Conservation (phyloP, 2,329 filamentous ascomycete genomes). For the Beauveria brongniartii region DNA sequence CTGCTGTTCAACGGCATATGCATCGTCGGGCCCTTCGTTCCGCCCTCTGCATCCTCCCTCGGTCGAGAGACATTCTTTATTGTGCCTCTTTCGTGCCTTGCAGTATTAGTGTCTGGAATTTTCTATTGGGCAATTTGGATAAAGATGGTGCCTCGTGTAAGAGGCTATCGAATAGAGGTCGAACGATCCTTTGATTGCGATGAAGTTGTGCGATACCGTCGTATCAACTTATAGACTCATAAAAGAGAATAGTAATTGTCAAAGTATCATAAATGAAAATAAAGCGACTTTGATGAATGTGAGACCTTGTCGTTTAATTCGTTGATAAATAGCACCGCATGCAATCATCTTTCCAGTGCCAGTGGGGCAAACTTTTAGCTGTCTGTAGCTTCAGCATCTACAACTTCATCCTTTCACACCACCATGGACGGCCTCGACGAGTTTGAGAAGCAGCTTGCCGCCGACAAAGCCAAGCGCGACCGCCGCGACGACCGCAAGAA, state of each 20-base stretch:
- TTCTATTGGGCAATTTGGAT: slow-evolving; percentile 48
- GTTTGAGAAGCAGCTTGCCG: slow-evolving; percentile 69
- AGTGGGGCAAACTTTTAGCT: slow-evolving; percentile 8
- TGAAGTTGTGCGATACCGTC: slow-evolving; percentile 33
- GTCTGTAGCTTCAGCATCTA: neutral
- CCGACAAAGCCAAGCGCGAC: slow-evolving; percentile 50
- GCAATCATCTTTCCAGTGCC: neutral
- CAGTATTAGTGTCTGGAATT: slow-evolving; percentile 40
- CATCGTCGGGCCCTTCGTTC: slow-evolving; percentile 46
- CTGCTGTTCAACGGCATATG: slow-evolving; percentile 44
- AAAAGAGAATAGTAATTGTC: neutral
- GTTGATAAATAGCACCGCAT: neutral
- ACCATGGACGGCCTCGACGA: slow-evolving; percentile 53
- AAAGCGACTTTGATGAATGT: neutral
- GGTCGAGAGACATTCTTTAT: slow-evolving; percentile 48
- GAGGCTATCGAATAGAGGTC: slow-evolving; percentile 41
- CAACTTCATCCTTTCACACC: neutral
- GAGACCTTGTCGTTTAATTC: neutral
- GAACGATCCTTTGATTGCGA: slow-evolving; percentile 32
- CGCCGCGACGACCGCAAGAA: slow-evolving; percentile 27
- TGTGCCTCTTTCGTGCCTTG: slow-evolving; percentile 46
- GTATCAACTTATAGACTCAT: neutral
- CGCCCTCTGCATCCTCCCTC: slow-evolving; percentile 40
- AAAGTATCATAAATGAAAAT: neutral
- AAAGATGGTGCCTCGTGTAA: slow-evolving; percentile 38